Conservation (phyloP, 2,329 filamentous ascomycete genomes). For the Pseudopithomyces chartarum region DNA sequence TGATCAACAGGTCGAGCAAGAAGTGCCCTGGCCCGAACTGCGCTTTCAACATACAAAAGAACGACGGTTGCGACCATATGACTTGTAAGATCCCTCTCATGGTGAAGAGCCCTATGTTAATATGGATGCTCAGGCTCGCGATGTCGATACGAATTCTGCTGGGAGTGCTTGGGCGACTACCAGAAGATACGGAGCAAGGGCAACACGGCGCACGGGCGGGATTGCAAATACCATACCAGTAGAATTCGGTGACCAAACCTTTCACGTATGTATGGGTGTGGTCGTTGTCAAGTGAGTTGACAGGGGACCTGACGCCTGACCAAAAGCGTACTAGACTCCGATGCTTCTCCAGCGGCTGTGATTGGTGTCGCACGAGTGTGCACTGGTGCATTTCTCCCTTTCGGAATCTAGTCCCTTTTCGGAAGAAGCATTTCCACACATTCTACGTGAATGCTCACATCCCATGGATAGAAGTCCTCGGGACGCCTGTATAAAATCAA, state of each 20-base stretch:
- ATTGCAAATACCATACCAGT: conserved; percentile 23
- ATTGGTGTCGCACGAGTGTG: neutral
- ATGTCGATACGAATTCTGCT: conserved; percentile 50
- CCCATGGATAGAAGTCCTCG: neutral
- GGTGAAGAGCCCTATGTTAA: conserved; percentile 7
- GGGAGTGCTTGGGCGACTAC: conserved; percentile 42
- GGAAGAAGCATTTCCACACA: neutral
- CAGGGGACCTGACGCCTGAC: neutral
- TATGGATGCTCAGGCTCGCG: conserved; percentile 23
- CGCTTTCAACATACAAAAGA: conserved; percentile 48
- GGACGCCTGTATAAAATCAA: neutral
- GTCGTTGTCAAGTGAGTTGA: neutral
- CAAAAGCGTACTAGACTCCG: conserved; percentile 5
- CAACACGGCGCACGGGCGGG: conserved; percentile 24
- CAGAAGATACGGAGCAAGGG: conserved; percentile 21
- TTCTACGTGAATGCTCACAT: neutral
- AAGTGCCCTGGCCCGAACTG: conserved; percentile 45
- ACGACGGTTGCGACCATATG: conserved; percentile 50
- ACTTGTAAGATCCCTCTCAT: conserved; percentile 30
- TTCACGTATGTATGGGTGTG: neutral
- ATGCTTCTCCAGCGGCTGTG: neutral
- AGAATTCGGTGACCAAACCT: neutral
- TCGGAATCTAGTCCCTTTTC: conserved; percentile 4
- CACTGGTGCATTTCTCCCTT: neutral
- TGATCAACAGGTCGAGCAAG: conserved; percentile 42